Evolutionary conservation across 352 stramenopile genomes (phyloP), one percentile per base, ranked within the genome.

Genomic region (Globisporangium heterothallicum): DNA sequence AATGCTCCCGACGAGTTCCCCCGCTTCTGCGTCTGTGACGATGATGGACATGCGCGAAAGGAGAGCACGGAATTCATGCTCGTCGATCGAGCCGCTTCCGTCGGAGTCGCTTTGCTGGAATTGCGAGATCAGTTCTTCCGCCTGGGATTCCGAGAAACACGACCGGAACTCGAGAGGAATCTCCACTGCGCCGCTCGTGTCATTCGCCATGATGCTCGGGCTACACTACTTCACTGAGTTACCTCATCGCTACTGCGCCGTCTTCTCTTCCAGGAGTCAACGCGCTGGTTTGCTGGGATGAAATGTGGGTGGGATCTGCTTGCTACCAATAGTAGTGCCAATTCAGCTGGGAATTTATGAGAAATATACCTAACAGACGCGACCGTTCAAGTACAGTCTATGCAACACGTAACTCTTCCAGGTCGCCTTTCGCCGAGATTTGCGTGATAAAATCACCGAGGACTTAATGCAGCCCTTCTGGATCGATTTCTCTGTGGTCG

Each of bases 71-170:
- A 88, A 91, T 57, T 87, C 75, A 10, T 49, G 58, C 53, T 87
- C 71, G 21, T 91, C 73, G 32, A 91, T 86, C 18, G 69, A 42
- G 6, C 73, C 77, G 30, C 73, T 88, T 43, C 60, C 63, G 21
- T 88, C 73, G 7, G 18, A 41, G 45, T 91, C 77, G 25, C 73
- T 75, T 24, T 72, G 58, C 18, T 78, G 60, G 52, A 91, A 91
- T 43, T 87, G 75, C 13, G 77, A 52, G 1, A 70, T 52, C 25
- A 91, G 65, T 49, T 91, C 79, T 14, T 91, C 77, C 1, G 57
- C 63, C 51, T 85, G 65, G 9, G 63, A 56, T 2, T 68, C 57
- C 4, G 76, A 75, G 42, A 88, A 84, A 24, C 62, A 68, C 5
- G 47, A 47, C 9, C 63, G 61, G 27, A 70, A 65, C 55, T 89